A percentile compares a stretch with the other conserved stretches of the same genome.
Evolutionary conservation across 73 alveolate genomes (phyloP).

Genomic region (Paramecium pentaurelia): DNA sequence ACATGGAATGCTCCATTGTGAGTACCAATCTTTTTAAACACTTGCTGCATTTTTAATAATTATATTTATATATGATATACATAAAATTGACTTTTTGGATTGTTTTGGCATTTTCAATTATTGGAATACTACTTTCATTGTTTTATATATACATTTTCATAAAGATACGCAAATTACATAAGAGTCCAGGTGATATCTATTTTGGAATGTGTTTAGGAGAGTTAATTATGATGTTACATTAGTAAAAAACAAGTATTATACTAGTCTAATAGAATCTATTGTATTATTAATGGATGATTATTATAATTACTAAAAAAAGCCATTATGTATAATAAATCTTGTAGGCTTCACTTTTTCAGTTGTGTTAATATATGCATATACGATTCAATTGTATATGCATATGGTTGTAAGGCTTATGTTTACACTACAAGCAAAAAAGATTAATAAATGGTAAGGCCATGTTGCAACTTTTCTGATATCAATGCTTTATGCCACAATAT

Average conservation of each 20-base stretch:
- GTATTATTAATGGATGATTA: background rate
- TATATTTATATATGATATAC: background rate
- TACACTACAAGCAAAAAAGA: background rate
- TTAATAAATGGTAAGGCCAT: constrained; percentile 25
- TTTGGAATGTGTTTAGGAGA: constrained; percentile 31
- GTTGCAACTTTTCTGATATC: background rate
- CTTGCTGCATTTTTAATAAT: background rate
- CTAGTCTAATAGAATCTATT: background rate
- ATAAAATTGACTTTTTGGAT: background rate
- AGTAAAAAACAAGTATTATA: background rate
- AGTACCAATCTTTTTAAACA: constrained; percentile 74
- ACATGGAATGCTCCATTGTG: constrained; percentile 90
- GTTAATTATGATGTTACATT: background rate
- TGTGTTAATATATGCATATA: background rate
- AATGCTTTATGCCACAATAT: background rate
- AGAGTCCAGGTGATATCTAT: constrained; percentile 35
- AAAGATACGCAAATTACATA: background rate
- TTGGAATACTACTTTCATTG: background rate
- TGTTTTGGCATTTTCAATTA: background rate
- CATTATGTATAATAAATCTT: background rate
- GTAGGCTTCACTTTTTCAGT: background rate
- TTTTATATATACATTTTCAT: background rate
- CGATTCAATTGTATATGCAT: background rate
- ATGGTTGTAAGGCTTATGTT: background rate
- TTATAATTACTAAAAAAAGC: no score